phyloP scores from a whole-genome alignment of 148 eudicot species.

The Vaccinium darrowii region DNA sequence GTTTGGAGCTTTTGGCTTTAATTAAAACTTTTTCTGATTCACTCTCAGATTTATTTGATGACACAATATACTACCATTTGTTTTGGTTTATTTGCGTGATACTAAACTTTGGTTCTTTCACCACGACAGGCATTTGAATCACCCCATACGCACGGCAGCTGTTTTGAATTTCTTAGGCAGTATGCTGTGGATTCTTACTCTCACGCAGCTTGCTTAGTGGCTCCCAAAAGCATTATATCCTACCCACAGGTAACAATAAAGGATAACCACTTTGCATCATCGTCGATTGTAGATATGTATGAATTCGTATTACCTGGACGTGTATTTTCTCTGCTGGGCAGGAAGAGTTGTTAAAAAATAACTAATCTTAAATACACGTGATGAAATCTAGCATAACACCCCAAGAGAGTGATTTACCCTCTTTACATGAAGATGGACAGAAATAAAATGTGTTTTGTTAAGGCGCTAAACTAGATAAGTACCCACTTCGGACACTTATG shows the following conservation, averaged over 20 bases:
- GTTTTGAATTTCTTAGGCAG: slow-evolving; percentile 79
- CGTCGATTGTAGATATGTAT: not conserved
- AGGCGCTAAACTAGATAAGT: not conserved
- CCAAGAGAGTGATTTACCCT: not conserved
- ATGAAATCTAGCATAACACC: not conserved
- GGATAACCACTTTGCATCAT: not conserved
- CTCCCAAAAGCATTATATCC: slow-evolving; percentile 82
- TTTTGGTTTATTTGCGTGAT: not conserved
- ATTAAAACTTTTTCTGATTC: not conserved
- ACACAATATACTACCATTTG: not conserved
- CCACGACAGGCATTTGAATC: slow-evolving; percentile 92
- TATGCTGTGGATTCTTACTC: slow-evolving; percentile 86
- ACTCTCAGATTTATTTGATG: not conserved
- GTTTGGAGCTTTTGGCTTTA: not conserved
- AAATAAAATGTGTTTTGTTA: not conserved
- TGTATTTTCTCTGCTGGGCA: not conserved
- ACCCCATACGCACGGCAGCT: slow-evolving; percentile 83
- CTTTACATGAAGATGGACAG: not conserved
- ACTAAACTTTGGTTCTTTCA: not conserved
- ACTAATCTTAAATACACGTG: not conserved
- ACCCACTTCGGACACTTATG: not conserved
- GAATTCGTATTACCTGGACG: not conserved
- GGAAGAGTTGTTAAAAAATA: not conserved
- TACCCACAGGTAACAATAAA: slow-evolving; percentile 79
- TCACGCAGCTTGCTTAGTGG: slow-evolving; percentile 78